Base-by-base conservation (phyloP, 2,329 filamentous ascomycete species). In the Penicillium paneum region DNA sequence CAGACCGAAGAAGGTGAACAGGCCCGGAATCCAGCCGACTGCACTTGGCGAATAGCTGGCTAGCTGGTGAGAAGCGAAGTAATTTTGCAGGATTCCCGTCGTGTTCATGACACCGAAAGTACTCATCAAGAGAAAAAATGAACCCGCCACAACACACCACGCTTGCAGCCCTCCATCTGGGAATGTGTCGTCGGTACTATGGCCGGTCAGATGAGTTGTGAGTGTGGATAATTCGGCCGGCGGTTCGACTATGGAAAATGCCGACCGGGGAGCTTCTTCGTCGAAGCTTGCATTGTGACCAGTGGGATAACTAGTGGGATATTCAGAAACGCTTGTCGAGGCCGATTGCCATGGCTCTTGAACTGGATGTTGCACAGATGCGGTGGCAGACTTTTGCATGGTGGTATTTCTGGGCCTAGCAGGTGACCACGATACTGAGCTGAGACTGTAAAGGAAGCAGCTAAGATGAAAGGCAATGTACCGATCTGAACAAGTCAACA, bases 1-100 rank as follows among this genome's bases (percentile, higher is more conserved):
- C 0, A 81, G 67, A 0, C 73, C 66, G 0, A 81, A 66, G 53
- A 79, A 79, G 3, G 77, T 72, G 58, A 79, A 80, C 0, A 79
- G 56, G 0, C 78, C 76, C 0, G 75, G 74, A 28, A 81, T 80
- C 79, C 79, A 81, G 15, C 78, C 79, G 2, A 81, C 70, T 11
- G 78, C 72, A 17, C 76, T 71, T 7, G 74, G 67, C 0, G 74
- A 72, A 57, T 78, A 79, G 13, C 59, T 55, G 0, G 69, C 63
- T 1, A 81, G 70, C 55, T 81, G 78, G 45, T 81, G 70, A 1
- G 67, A 64, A 15, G 73, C 69, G 11, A 79, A 72, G 45, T 81
- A 78, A 19, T 74, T 72, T 58, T 81, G 79, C 3, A 81, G 60
- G 3, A 78, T 76, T 8, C 79, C 79, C 3, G 80, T 73, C 0